Conservation (phyloP, 139 green algal species). For the Spirogloea muscicola region DNA sequence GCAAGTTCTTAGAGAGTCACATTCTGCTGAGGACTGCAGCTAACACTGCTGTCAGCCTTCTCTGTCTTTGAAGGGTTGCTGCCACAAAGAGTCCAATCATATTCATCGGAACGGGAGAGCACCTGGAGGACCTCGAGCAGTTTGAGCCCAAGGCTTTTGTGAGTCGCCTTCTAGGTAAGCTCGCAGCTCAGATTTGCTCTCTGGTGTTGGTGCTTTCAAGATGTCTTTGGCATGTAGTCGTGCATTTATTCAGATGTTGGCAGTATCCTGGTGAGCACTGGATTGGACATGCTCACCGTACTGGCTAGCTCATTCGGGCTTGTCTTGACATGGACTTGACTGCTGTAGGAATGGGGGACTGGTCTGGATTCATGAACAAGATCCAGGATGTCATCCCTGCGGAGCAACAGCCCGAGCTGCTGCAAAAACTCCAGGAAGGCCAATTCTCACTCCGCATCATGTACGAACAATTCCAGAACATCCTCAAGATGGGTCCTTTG, state of each 20-base stretch:
- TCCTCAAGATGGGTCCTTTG: constrained; percentile 94
- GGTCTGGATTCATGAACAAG: constrained; percentile 85
- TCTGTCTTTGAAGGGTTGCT: constrained; percentile 57
- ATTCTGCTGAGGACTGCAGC: too few species aligned
- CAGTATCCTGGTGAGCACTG: too few species aligned
- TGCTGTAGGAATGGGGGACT: constrained; percentile 71
- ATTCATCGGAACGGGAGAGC: constrained; percentile 94
- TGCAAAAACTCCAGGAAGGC: constrained; percentile 85
- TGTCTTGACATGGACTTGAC: too few species aligned
- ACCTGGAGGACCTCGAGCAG: constrained; percentile 98
- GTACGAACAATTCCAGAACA: constrained; percentile 92
- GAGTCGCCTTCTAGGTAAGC: constrained; percentile 83
- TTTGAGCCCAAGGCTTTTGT: constrained; percentile 97
- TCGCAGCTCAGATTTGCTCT: too few species aligned
- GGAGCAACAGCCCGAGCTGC: constrained; percentile 72
- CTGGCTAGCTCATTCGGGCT: too few species aligned
- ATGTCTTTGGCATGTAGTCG: too few species aligned
- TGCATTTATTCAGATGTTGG: too few species aligned
- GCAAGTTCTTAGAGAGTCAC: too few species aligned
- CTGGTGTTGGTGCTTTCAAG: too few species aligned
- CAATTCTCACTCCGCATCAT: constrained; percentile 93
- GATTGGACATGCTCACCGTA: too few species aligned
- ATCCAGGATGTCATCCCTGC: constrained; percentile 64
- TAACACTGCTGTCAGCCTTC: neutral
- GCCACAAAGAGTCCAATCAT: constrained; percentile 91